Evolutionary conservation across 129 eudicot species (phyloP).

Genomic region (Flaveria bidentis): DNA sequence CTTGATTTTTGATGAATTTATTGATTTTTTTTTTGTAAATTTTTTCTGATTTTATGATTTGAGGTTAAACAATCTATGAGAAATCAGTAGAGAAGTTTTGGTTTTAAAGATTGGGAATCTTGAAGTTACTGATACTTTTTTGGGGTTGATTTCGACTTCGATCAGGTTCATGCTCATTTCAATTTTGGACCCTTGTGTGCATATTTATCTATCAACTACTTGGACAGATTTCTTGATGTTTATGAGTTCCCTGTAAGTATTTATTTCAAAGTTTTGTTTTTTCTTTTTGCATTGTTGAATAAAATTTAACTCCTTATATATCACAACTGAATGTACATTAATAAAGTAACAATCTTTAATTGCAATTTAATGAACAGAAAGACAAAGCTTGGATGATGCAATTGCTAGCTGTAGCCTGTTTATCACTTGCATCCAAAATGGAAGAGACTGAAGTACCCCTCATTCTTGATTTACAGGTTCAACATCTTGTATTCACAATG

Average conservation of each 20-base stretch:
- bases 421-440: conserved; percentile 68
- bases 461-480: conserved; percentile 67
- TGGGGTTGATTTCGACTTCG: conserved; percentile 24
- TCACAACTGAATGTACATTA: conserved; percentile 10
- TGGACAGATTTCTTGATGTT: conserved; percentile 68
- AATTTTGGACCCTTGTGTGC: conserved; percentile 63
- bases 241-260: conserved; percentile 67
- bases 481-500: not conserved
- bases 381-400: conserved; percentile 81
- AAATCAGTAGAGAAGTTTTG: not conserved
- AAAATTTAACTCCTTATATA: not conserved
- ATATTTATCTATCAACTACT: conserved; percentile 52
- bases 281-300: not conserved
- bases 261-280: not conserved
- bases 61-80: not conserved
- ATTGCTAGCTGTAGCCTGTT: conserved; percentile 62
- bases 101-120: not conserved
- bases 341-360: not conserved
- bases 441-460: conserved; percentile 75
- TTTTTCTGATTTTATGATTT: conserved; percentile 3
- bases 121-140: conserved; percentile 20
- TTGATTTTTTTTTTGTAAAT: not conserved
- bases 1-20: not conserved
- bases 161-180: conserved; percentile 62
- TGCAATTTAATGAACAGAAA: conserved; percentile 38